A percentile compares a stretch with the other conserved stretches of the same genome.
Conservation (phyloP, 1,284 basidiomycete species). For the Volvariella volvacea region DNA sequence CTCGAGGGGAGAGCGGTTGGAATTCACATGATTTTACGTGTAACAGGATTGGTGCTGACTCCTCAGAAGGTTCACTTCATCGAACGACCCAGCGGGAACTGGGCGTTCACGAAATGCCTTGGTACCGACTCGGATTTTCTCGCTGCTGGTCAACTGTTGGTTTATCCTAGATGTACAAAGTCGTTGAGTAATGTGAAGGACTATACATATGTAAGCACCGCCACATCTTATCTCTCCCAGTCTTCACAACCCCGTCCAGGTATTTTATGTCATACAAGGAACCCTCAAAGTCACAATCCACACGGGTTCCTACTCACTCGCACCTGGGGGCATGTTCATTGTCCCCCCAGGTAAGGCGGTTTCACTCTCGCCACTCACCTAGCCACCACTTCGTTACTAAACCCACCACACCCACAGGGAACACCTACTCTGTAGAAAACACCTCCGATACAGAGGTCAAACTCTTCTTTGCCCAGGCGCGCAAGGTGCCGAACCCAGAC, state of each 20-base stretch:
- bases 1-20: too few species aligned
- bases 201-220: slow-evolving; percentile 82
- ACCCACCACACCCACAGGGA: slow-evolving; percentile 45
- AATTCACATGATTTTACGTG: not conserved
- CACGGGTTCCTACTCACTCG: slow-evolving; percentile 69
- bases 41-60: not conserved
- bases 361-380: not conserved
- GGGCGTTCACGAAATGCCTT: not conserved
- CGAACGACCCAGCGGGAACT: not conserved
- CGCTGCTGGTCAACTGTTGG: slow-evolving; percentile 84
- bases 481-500: slow-evolving; percentile 35
- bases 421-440: slow-evolving; percentile 88
- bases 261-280: slow-evolving; percentile 86
- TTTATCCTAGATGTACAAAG: slow-evolving; percentile 76
- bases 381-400: slow-evolving; percentile 1
- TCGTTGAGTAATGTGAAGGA: slow-evolving; percentile 88
- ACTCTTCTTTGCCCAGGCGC: slow-evolving; percentile 91
- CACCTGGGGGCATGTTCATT: slow-evolving; percentile 83
- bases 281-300: slow-evolving; percentile 84
- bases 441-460: slow-evolving; percentile 73
- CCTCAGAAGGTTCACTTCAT: not conserved
- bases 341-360: slow-evolving; percentile 75
- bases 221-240: not conserved
- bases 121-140: slow-evolving; percentile 82
- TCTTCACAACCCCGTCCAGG: slow-evolving; percentile 35